Conservation (phyloP, 2,329 filamentous ascomycete species). For the Xylariaceae sp. region DNA sequence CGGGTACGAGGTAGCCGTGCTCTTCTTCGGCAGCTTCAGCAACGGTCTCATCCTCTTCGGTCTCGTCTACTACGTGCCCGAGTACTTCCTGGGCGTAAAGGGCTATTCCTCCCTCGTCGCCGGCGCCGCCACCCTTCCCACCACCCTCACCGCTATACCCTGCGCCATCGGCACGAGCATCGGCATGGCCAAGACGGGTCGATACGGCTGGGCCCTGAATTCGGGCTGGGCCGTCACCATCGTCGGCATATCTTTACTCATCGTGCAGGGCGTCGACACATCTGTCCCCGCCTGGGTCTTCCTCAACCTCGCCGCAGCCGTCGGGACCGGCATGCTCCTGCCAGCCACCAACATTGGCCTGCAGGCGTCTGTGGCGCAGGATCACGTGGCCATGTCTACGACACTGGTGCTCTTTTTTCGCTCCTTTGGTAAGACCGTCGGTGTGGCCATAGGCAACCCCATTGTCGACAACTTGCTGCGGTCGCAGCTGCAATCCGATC, state of each 20-base stretch:
- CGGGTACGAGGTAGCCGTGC: conserved; percentile 2
- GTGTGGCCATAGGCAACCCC: conserved; percentile 10
- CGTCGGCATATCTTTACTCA: conserved; percentile 1
- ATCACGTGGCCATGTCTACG: conserved; percentile 3
- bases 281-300: conserved; percentile 2
- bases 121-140: conserved; percentile 12
- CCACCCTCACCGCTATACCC: conserved; percentile 5
- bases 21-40: conserved; percentile 5
- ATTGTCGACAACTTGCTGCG: conserved; percentile 11
- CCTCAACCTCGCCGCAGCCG: conserved; percentile 2
- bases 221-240: conserved; percentile 4
- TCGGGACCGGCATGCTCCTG: conserved; percentile 8
- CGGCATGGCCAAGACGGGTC: conserved; percentile 8
- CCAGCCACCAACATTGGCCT: conserved; percentile 3
- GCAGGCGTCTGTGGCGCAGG: conserved; percentile 1
- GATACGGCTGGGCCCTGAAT: conserved; percentile 9
- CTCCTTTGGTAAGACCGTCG: conserved; percentile 9
- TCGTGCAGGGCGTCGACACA: neutral
- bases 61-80: conserved; percentile 10
- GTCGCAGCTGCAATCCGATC: too few relatives aligned
- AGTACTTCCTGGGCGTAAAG: conserved; percentile 12
- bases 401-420: conserved; percentile 14
- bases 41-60: conserved; percentile 7
- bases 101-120: conserved; percentile 3
- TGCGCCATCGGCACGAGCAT: conserved; percentile 2